Conservation (phyloP, 2,329 filamentous ascomycete genomes). For the Pseudogymnoascus sp. region DNA sequence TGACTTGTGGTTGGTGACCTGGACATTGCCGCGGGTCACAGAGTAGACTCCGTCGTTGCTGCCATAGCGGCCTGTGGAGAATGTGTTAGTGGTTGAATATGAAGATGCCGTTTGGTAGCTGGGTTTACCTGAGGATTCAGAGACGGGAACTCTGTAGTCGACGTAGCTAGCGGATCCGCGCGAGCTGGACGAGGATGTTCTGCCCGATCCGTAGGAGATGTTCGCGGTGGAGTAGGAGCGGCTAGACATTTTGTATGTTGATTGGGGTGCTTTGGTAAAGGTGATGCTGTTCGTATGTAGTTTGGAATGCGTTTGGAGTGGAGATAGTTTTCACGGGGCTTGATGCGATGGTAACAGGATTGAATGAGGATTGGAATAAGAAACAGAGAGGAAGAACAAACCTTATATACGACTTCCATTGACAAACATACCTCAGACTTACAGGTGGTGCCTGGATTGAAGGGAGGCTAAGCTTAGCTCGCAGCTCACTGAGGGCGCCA, state of each 20-base stretch:
- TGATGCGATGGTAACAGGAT: background rate
- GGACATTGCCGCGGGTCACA: slow-evolving; percentile 2
- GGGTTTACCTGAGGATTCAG: background rate
- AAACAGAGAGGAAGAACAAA: background rate
- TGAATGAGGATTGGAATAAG: slow-evolving; percentile 1
- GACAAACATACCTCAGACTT: background rate
- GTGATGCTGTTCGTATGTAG: background rate
- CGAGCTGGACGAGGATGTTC: background rate
- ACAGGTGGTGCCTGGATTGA: slow-evolving; percentile 2
- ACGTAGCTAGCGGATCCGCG: background rate
- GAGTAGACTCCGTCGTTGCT: background rate
- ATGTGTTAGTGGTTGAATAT: background rate
- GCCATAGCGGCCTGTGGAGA: background rate
- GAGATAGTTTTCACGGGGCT: background rate
- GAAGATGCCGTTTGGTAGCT: background rate
- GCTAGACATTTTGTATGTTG: background rate
- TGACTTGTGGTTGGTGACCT: slow-evolving; percentile 9
- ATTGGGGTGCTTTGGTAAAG: background rate
- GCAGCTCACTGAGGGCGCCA: background rate
- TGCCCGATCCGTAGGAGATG: background rate
- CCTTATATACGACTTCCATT: background rate
- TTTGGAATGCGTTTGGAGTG: background rate
- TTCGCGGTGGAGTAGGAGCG: background rate
- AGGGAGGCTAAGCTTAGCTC: slow-evolving; percentile 4
- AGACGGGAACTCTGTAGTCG: background rate